Conservation (phyloP, 108 stramenopile species). For the Craspedostauros australis region DNA sequence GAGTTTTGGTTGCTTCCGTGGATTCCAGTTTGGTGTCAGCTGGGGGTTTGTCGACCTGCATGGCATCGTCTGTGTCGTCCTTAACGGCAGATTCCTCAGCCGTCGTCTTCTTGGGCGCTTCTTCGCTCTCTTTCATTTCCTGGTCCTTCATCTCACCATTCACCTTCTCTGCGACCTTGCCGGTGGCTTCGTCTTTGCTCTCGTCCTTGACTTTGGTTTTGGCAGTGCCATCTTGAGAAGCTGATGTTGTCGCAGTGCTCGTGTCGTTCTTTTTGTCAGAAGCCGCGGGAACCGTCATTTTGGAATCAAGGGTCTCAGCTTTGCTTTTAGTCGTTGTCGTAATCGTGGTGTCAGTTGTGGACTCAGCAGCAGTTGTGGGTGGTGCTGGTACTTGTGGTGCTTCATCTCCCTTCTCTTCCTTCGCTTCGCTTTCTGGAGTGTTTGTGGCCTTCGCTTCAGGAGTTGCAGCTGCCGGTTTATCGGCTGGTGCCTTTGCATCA, state of each 20-base stretch:
- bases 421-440: neutral
- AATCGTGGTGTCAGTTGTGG: neutral
- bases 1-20: too few species aligned
- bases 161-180: neutral
- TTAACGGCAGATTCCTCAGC: neutral
- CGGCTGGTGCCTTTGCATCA: neutral
- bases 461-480: neutral
- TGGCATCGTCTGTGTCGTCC: neutral
- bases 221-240: neutral
- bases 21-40: too few species aligned
- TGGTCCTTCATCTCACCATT: neutral
- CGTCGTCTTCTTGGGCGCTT: neutral
- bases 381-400: too few species aligned
- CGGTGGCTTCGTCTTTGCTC: neutral
- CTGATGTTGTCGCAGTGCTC: conserved; percentile 5
- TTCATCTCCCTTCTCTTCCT: neutral
- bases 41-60: too few species aligned
- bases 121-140: neutral
- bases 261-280: neutral
- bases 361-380: too few species aligned
- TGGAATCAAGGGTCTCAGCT: neutral
- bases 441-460: neutral
- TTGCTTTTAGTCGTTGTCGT: neutral
- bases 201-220: neutral
- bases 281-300: neutral